Conservation (phyloP, 2,329 filamentous ascomycete species). For the Colletotrichum sp. region DNA sequence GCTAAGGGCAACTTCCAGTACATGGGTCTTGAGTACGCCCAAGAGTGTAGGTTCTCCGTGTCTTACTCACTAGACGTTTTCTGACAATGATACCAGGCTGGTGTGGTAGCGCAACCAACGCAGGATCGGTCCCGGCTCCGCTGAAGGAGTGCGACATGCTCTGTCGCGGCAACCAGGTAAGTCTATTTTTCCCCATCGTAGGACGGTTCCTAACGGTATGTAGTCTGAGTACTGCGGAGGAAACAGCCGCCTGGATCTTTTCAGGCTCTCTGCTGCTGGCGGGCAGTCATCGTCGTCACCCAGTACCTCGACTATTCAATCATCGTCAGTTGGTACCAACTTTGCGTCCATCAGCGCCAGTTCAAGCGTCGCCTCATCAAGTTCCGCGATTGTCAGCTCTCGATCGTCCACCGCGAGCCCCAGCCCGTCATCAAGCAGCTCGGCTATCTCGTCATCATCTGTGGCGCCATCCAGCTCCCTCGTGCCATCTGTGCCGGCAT, state of each 20-base stretch:
- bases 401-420: neutral
- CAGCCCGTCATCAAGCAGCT: neutral
- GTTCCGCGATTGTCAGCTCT: neutral
- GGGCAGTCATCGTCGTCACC: neutral
- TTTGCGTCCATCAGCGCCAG: neutral
- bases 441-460: neutral
- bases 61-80: constrained; percentile 19
- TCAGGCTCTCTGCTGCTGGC: neutral
- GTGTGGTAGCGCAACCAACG: constrained; percentile 24
- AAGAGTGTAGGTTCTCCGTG: constrained; percentile 24
- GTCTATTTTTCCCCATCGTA: neutral
- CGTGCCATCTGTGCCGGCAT: constrained; percentile 9
- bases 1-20: constrained; percentile 19
- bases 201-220: neutral
- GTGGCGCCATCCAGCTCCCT: neutral
- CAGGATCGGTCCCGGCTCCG: constrained; percentile 17
- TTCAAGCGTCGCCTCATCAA: neutral
- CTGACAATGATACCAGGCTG: constrained; percentile 7
- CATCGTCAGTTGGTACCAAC: neutral
- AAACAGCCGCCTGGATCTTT: constrained; percentile 16
- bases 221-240: constrained; percentile 21
- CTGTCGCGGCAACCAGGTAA: constrained; percentile 23
- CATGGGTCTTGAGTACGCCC: constrained; percentile 29
- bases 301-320: neutral
- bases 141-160: constrained; percentile 24